Evolutionary conservation across 179 eudicot species (phyloP).

Genomic region (Silene coronaria): DNA sequence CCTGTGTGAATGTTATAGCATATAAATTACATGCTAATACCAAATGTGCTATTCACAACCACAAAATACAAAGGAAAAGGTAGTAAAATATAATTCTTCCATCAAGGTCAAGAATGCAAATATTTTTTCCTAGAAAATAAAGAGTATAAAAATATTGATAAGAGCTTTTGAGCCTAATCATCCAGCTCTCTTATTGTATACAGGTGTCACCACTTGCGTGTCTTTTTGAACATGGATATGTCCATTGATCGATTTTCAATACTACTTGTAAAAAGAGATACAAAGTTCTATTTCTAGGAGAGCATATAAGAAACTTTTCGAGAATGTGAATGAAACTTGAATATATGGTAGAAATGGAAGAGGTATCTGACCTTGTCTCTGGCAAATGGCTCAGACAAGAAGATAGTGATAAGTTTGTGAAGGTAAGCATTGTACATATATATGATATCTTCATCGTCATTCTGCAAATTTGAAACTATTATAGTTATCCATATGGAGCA

Average conservation of each 20-base stretch:
- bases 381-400: slow-evolving; percentile 85
- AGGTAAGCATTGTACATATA: slow-evolving; percentile 95
- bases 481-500: background rate
- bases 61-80: slow-evolving; percentile 1
- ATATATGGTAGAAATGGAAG: background rate
- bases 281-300: background rate
- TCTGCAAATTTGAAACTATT: slow-evolving; percentile 36
- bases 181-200: background rate
- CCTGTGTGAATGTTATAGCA: slow-evolving; percentile 36
- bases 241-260: background rate
- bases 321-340: background rate
- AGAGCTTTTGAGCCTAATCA: slow-evolving; percentile 6
- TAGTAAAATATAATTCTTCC: background rate
- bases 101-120: background rate
- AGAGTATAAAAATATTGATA: background rate
- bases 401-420: slow-evolving; percentile 82
- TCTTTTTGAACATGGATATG: background rate
- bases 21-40: background rate
- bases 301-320: background rate
- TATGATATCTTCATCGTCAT: slow-evolving; percentile 90
- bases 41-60: background rate
- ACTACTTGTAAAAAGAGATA: background rate
- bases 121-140: background rate
- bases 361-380: slow-evolving; percentile 76
- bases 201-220: background rate